Percentiles rank a stretch among this genome's conserved stretches.
Evolutionary conservation across 2,329 filamentous ascomycete genomes (phyloP).

Genomic region (Metarhizium humberi): DNA sequence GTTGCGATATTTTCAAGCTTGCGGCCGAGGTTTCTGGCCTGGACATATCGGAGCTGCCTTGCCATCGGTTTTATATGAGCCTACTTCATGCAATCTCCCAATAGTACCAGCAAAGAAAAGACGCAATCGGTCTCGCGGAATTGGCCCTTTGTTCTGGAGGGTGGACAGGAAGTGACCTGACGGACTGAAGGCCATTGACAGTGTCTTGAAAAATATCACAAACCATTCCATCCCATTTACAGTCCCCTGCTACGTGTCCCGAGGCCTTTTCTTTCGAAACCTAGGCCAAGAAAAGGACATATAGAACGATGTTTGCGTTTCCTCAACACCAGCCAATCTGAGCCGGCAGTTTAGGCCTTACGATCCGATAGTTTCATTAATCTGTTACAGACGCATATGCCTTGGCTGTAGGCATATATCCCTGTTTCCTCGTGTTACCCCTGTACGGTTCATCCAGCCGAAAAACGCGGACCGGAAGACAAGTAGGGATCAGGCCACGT

Average conservation of each 20-base stretch:
- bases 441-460: constrained; percentile 5
- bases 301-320: background rate
- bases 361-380: background rate
- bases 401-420: background rate
- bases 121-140: background rate
- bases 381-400: background rate
- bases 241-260: background rate
- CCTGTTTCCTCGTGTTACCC: constrained; percentile 8
- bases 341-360: background rate
- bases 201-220: background rate
- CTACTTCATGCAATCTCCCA: background rate
- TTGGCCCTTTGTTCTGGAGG: background rate
- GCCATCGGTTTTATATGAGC: background rate
- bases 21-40: background rate
- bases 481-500: background rate
- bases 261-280: background rate
- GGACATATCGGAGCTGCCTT: background rate
- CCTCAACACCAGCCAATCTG: background rate
- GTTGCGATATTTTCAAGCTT: background rate
- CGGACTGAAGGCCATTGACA: background rate
- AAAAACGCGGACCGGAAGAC: background rate
- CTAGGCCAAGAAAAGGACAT: background rate
- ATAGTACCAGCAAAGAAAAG: background rate
- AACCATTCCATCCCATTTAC: background rate
- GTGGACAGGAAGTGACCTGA: background rate